phyloP scores from a whole-genome alignment of 208 protist species.

The Acanthamoeba healyi region DNA sequence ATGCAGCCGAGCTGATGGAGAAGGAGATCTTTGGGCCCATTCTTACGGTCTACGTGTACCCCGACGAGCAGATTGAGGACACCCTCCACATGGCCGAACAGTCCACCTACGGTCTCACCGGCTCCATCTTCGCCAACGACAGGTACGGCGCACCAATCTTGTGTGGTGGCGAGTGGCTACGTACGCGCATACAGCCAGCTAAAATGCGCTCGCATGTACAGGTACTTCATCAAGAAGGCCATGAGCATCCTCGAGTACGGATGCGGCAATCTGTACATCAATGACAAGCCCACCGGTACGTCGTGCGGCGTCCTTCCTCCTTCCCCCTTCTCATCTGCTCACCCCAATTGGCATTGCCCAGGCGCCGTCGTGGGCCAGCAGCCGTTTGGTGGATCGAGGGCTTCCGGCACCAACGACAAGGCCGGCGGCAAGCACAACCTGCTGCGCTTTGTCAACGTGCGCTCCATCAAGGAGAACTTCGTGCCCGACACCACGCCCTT shows the following conservation, averaged over 20 bases:
- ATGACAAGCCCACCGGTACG: slow-evolving; percentile 96
- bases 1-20: slow-evolving; percentile 82
- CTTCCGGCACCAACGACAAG: slow-evolving; percentile 98
- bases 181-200: too few species aligned
- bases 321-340: too few species aligned
- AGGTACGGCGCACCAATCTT: too few species aligned
- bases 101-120: slow-evolving; percentile 96
- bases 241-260: slow-evolving; percentile 81
- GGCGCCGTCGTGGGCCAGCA: slow-evolving; percentile 98
- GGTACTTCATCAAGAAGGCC: slow-evolving; percentile 77
- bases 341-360: not conserved
- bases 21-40: slow-evolving; percentile 99
- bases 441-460: slow-evolving; percentile 91
- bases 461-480: slow-evolving; percentile 98
- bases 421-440: slow-evolving; percentile 95
- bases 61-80: slow-evolving; percentile 94
- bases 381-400: slow-evolving; percentile 93
- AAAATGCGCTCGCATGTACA: slow-evolving; percentile 72
- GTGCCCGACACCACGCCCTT: slow-evolving; percentile 91
- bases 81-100: slow-evolving; percentile 92
- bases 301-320: not conserved
- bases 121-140: slow-evolving; percentile 93
- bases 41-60: slow-evolving; percentile 96
- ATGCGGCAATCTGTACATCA: slow-evolving; percentile 98
- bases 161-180: too few species aligned